These are phyloP conservation scores for Cladosporium phlei DNA, from an alignment of 2,329 filamentous ascomycete genomes.

Conservation along the genomic window DNA sequence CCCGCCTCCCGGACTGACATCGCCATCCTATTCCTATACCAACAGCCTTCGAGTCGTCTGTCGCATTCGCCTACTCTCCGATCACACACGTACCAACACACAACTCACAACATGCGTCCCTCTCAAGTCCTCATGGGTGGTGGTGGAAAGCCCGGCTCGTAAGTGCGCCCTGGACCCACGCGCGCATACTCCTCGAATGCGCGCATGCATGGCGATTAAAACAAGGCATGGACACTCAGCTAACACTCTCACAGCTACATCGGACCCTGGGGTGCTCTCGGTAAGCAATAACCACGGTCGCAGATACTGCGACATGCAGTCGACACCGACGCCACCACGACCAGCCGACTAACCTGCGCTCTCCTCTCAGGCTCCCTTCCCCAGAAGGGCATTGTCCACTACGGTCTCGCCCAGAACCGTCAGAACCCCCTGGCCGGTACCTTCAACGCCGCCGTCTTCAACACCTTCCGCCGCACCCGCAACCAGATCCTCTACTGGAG, in stretches of 20 bases:
- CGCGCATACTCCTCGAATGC: background rate
- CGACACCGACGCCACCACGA: background rate
- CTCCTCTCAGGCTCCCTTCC: slow-evolving; percentile 39
- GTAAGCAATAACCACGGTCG: slow-evolving; percentile 47
- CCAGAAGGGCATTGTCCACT: slow-evolving; percentile 62
- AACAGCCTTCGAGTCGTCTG: background rate
- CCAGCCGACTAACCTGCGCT: background rate
- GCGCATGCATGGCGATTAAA: background rate
- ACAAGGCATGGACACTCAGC: background rate
- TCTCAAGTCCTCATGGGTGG: slow-evolving; percentile 31
- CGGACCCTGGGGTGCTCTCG: slow-evolving; percentile 69
- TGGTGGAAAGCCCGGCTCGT: slow-evolving; percentile 40
- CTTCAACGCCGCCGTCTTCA: slow-evolving; percentile 82
- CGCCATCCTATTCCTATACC: background rate
- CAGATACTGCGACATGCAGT: background rate
- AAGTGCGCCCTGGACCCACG: slow-evolving; percentile 22
- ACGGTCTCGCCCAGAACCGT: slow-evolving; percentile 78
- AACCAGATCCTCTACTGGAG: slow-evolving; percentile 84
- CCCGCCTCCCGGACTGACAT: slow-evolving; percentile 2
- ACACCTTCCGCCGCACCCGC: slow-evolving; percentile 82
- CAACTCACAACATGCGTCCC: slow-evolving; percentile 33
- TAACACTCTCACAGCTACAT: slow-evolving; percentile 54
- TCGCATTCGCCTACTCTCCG: slow-evolving; percentile 6
- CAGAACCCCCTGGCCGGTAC: slow-evolving; percentile 81
- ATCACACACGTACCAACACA: background rate